Evolutionary conservation across 306 rosid genomes (phyloP), one percentile per base, ranked within the genome.

Genomic region (Acacia crassicarpa): DNA sequence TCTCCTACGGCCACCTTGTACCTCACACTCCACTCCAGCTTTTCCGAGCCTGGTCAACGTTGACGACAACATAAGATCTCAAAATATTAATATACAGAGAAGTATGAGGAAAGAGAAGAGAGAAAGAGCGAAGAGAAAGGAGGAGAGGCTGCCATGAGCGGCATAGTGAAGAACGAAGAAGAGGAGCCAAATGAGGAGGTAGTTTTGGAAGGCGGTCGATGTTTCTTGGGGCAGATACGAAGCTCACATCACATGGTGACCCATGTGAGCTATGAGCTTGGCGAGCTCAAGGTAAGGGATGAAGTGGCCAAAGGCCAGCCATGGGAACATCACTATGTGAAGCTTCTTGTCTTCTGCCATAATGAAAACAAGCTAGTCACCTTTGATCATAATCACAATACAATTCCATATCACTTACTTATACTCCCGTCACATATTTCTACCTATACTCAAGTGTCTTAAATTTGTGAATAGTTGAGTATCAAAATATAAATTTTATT

Each of bases 71-170:
- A 35, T 4, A 4, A 35, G 3, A 2, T 3, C 2, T 35, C 38
- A n/a, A 35, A 35, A 35, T 35, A 35, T 35, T 4, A 35, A 35
- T 35, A 35, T 35, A 35, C 5, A 35, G 20, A 22, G 77, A 17
- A 32, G 33, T n/a, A n/a, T n/a, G n/a, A n/a, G n/a, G n/a, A n/a
- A n/a, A n/a, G 77, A 22, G 74, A 75, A 38, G 22, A 33, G 43
- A 30, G 41, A 2, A 73, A 72, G 67, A 92, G 97, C 94, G 71
- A 94, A 94, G 41, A 94, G 95, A 78, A 86, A 38, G 40, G 92
- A 85, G 76, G 93, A 80, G 19, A 94, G 89, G 91, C 98, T 94
- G 83, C 97, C 98, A 25, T 81, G 80, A 11, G 94, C 89, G 40
- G 91, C 88, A 68, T 68, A 87, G 51, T 90, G 90, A 2, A 94